Percentiles rank a stretch among this genome's conserved stretches.
phyloP scores from a whole-genome alignment of 306 rosid genomes.

The Geum urbanum region DNA sequence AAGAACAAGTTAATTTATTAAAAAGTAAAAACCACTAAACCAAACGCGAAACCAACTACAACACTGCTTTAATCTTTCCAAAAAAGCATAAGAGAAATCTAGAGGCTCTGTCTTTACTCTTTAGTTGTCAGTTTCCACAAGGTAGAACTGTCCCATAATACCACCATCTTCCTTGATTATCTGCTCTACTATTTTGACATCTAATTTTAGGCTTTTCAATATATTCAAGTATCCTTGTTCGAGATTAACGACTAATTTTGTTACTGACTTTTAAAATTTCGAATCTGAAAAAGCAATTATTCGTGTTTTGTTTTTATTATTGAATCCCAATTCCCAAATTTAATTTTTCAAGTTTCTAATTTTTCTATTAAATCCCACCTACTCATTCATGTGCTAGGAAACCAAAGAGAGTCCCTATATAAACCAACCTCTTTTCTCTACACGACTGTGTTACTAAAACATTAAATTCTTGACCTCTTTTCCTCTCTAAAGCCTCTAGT shows the following conservation, averaged over 20 bases:
- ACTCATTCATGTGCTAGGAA: neutral
- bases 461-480: neutral
- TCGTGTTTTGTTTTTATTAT: neutral
- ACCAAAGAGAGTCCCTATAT: neutral
- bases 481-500: neutral
- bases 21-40: neutral
- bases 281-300: too few relatives aligned
- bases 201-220: too few relatives aligned
- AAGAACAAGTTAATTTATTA: too few relatives aligned
- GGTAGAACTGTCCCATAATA: neutral
- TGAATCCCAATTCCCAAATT: neutral
- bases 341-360: too few relatives aligned
- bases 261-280: too few relatives aligned
- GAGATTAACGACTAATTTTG: too few relatives aligned
- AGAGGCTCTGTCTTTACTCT: conserved; percentile 6
- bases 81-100: conserved; percentile 11
- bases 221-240: too few relatives aligned
- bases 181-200: too few relatives aligned
- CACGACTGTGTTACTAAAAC: neutral
- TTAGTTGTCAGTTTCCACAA: neutral
- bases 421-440: neutral
- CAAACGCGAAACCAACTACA: neutral
- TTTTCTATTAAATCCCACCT: neutral
- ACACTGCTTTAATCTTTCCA: neutral
- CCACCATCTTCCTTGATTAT: neutral